Evolutionary conservation across 2,329 filamentous ascomycete species (phyloP).

Genomic region (Colletotrichum somersetense): DNA sequence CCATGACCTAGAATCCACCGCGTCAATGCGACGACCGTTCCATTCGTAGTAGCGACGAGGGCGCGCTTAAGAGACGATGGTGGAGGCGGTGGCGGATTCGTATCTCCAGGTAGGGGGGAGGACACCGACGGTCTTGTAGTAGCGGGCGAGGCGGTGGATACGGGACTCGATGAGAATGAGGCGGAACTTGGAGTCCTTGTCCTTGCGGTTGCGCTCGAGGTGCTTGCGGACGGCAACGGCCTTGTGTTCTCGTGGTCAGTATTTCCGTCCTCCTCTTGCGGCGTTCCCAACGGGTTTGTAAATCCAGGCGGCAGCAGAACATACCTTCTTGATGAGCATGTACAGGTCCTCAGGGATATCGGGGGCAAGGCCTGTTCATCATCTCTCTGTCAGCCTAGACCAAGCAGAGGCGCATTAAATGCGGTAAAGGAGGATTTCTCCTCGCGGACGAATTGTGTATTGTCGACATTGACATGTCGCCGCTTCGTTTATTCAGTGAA

Average conservation of each 20-base stretch:
- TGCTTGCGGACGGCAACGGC: constrained; percentile 99
- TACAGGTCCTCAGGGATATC: constrained; percentile 99
- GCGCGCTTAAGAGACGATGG: constrained; percentile 83
- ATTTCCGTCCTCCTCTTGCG: constrained; percentile 10
- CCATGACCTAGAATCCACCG: constrained; percentile 56
- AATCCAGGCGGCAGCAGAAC: background rate
- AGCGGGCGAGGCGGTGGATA: constrained; percentile 99
- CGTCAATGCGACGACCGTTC: constrained; percentile 40
- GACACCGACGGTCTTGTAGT: constrained; percentile 97
- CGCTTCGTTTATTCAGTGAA: constrained; percentile 43
- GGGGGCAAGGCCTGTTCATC: constrained; percentile 89
- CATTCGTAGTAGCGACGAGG: constrained; percentile 38
- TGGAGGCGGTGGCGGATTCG: constrained; percentile 96
- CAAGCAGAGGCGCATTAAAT: constrained; percentile 81
- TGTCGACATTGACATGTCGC: constrained; percentile 26
- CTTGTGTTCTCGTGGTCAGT: constrained; percentile 63
- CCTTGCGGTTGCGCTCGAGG: constrained; percentile 99
- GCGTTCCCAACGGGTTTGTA: background rate
- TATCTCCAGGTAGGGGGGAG: constrained; percentile 97
- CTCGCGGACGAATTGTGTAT: constrained; percentile 30
- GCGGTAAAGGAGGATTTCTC: constrained; percentile 34
- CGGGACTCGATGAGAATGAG: constrained; percentile 99
- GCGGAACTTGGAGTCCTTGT: constrained; percentile 99
- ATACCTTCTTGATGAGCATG: constrained; percentile 99
- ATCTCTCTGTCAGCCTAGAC: constrained; percentile 96